Conservation (phyloP, 352 stramenopile genomes). For the Globisporangium carolinianum region DNA sequence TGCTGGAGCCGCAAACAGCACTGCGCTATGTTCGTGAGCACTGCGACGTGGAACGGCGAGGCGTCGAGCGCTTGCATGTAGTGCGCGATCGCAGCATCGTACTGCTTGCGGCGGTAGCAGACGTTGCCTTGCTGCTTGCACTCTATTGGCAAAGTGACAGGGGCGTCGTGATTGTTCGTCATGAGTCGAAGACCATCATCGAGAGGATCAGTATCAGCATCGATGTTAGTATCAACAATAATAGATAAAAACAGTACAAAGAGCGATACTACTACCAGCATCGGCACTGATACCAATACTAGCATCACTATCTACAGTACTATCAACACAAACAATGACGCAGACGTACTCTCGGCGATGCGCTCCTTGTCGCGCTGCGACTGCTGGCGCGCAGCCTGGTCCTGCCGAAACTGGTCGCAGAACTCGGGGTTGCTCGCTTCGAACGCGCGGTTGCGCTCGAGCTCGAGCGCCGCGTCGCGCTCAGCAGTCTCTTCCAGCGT, state of each 20-base stretch:
- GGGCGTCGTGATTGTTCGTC: no score
- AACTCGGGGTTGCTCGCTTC: constrained; percentile 74
- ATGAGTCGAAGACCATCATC: no score
- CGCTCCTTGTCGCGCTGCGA: constrained; percentile 46
- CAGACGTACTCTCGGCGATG: constrained; percentile 41
- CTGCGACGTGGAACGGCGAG: constrained; percentile 46
- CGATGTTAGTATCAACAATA: no score
- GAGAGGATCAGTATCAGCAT: no score
- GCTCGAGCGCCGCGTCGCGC: constrained; percentile 46
- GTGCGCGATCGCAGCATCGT: constrained; percentile 36
- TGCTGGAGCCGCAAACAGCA: constrained; percentile 39
- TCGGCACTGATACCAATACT: no score
- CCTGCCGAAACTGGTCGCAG: constrained; percentile 71
- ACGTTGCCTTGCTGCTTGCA: constrained; percentile 50
- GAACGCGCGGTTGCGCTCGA: constrained; percentile 62
- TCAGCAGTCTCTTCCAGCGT: constrained; percentile 54
- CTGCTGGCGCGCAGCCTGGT: constrained; percentile 51
- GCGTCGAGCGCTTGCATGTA: constrained; percentile 68
- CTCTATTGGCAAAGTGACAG: constrained; percentile 19
- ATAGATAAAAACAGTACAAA: no score
- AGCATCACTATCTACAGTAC: no score
- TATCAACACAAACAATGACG: neutral
- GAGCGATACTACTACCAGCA: no score
- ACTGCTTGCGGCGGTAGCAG: constrained; percentile 55
- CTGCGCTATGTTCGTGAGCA: constrained; percentile 73